Percentiles rank a stretch among this genome's conserved stretches.
Evolutionary conservation across 306 rosid genomes (phyloP).

Genomic region (Abrus precatorius): DNA sequence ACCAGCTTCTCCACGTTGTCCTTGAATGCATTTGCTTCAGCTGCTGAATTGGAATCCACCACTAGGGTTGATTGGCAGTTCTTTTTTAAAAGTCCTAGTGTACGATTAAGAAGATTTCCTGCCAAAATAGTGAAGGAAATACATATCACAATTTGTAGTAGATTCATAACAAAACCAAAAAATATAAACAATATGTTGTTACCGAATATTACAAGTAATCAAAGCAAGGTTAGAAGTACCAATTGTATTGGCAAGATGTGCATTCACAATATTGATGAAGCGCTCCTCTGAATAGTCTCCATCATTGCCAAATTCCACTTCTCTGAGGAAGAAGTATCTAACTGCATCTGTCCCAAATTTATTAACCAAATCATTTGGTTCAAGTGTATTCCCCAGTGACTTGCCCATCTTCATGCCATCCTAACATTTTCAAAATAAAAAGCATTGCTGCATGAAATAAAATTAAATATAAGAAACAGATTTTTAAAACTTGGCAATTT

Average conservation of each 20-base stretch:
- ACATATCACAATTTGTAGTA: constrained; percentile 26
- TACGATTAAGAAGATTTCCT: constrained; percentile 98
- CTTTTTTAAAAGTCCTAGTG: constrained; percentile 88
- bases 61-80: constrained; percentile 86
- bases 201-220: constrained; percentile 25
- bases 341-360: constrained; percentile 92
- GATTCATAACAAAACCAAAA: background rate
- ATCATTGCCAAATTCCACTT: constrained; percentile 92
- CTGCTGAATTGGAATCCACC: constrained; percentile 78
- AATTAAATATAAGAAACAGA: constrained; percentile 61
- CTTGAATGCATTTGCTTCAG: constrained; percentile 77
- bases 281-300: constrained; percentile 99
- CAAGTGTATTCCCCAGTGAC: constrained; percentile 95
- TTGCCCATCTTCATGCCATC: constrained; percentile 99
- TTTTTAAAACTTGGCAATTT: constrained; percentile 38
- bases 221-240: constrained; percentile 61
- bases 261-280: constrained; percentile 86
- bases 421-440: constrained; percentile 81
- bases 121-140: constrained; percentile 45
- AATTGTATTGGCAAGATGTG: constrained; percentile 97
- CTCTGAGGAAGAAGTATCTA: constrained; percentile 94
- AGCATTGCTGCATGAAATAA: constrained; percentile 75
- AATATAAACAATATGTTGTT: constrained; percentile 20
- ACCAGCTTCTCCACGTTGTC: constrained; percentile 82
- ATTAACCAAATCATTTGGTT: constrained; percentile 87